These are phyloP conservation scores for Microsporum audouinii DNA, from an alignment of 2,329 filamentous ascomycete genomes.

Conservation along the genomic window DNA sequence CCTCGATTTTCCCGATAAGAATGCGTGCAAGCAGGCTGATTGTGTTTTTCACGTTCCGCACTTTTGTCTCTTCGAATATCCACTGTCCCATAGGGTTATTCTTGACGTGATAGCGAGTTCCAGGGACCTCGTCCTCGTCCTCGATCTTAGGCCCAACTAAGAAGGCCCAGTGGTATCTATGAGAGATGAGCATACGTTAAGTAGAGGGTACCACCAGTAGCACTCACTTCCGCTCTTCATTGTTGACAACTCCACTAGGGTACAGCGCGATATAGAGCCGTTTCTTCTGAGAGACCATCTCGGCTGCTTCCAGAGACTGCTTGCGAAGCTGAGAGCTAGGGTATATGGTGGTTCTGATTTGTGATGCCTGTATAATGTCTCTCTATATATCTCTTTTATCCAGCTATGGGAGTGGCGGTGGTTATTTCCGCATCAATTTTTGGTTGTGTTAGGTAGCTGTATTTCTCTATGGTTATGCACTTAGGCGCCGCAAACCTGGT, in stretches of 20 bases:
- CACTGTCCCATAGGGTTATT: background rate
- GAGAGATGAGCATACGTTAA: background rate
- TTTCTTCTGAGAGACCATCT: conserved; percentile 11
- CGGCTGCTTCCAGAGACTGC: background rate
- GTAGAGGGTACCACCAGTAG: background rate
- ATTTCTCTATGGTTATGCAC: too few species aligned
- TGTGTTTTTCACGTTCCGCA: conserved; percentile 13
- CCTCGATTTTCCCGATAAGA: conserved; percentile 31
- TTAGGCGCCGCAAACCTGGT: too few species aligned
- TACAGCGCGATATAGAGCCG: conserved; percentile 26
- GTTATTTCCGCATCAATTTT: too few species aligned
- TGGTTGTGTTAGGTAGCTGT: too few species aligned
- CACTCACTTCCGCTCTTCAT: conserved; percentile 20
- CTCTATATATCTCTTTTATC: too few species aligned
- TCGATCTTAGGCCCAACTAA: conserved; percentile 7
- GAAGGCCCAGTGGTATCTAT: conserved; percentile 9
- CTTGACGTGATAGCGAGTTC: conserved; percentile 1
- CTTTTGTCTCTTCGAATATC: conserved; percentile 9
- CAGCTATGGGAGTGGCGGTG: too few species aligned
- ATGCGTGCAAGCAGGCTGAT: conserved; percentile 28
- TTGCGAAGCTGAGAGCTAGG: background rate
- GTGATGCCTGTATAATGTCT: too few species aligned
- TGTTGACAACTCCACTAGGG: conserved; percentile 18
- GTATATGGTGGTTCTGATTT: background rate
- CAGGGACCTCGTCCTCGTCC: background rate